Conservation (phyloP, 257 asterid genomes). For the Salvia splendens region DNA sequence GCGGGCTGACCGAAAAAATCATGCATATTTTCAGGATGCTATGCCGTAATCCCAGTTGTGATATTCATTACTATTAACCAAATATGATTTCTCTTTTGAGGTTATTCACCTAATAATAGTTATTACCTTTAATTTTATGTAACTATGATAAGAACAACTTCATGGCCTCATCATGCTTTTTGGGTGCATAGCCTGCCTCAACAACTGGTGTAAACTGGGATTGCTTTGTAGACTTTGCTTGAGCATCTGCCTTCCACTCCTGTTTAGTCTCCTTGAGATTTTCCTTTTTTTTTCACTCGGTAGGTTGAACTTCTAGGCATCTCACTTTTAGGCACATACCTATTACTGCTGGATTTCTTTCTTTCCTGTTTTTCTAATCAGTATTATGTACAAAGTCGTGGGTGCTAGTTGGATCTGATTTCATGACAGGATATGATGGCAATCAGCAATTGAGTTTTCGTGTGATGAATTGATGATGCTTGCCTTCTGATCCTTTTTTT, state of each 20-base stretch:
- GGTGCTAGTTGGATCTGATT: constrained; percentile 12
- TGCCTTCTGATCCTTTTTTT: background rate
- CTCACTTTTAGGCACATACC: constrained; percentile 7
- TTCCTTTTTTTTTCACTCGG: background rate
- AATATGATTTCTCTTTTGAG: constrained; percentile 37
- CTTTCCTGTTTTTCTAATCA: constrained; percentile 15
- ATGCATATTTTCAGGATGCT: constrained; percentile 33
- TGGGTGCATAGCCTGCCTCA: constrained; percentile 19
- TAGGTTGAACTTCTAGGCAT: constrained; percentile 10
- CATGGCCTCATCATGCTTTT: constrained; percentile 27
- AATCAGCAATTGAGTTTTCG: background rate
- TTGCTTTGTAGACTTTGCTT: constrained; percentile 14
- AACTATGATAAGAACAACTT: constrained; percentile 40
- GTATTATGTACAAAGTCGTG: constrained; percentile 24
- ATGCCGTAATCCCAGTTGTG: constrained; percentile 30
- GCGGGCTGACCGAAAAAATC: constrained; percentile 29
- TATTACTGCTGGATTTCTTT: no score
- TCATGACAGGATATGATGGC: background rate
- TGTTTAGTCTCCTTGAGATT: constrained; percentile 21
- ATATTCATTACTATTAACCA: constrained; percentile 49
- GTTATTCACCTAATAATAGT: constrained; percentile 36
- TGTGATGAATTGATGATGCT: no score
- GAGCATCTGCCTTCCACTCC: background rate
- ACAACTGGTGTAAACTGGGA: constrained; percentile 38
- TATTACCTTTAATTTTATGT: constrained; percentile 30